Conservation (phyloP, 306 rosid species). For the Biancaea sappan region DNA sequence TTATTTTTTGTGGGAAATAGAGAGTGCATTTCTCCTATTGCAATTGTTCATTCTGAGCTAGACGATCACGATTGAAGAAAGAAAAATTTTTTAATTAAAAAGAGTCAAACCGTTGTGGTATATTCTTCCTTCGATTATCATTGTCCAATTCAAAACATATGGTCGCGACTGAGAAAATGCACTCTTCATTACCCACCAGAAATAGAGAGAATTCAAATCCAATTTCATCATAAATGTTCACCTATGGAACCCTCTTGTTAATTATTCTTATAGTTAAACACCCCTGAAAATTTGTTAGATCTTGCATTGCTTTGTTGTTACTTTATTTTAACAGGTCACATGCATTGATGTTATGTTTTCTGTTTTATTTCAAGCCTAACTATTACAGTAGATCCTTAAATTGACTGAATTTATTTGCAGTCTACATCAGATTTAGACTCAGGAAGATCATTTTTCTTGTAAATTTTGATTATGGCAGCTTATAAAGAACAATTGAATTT, state of each 20-base stretch:
- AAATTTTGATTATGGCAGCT: slow-evolving; percentile 22
- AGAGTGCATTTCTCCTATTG: too few relatives aligned
- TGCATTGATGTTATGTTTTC: not conserved
- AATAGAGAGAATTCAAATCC: too few relatives aligned
- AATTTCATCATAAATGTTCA: not conserved
- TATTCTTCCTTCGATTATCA: too few relatives aligned
- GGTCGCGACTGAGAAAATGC: too few relatives aligned
- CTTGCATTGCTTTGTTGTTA: slow-evolving; percentile 1
- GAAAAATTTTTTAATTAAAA: too few relatives aligned
- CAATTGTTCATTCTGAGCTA: too few relatives aligned
- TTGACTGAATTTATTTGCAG: slow-evolving; percentile 8
- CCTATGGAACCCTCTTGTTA: not conserved
- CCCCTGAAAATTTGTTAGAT: not conserved
- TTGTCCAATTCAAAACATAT: too few relatives aligned
- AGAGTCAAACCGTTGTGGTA: too few relatives aligned
- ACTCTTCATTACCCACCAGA: too few relatives aligned
- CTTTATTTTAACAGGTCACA: not conserved
- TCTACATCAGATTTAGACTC: slow-evolving; percentile 30
- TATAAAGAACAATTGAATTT: not conserved
- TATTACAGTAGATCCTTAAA: slow-evolving; percentile 10
- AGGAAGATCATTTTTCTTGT: not conserved
- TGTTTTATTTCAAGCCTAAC: slow-evolving; percentile 10
- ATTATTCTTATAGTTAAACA: not conserved
- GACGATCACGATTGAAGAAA: too few relatives aligned
- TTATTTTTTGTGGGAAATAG: too few relatives aligned